Evolutionary conservation across 2,329 filamentous ascomycete genomes (phyloP).

Genomic region (Grosmannia penicillata): DNA sequence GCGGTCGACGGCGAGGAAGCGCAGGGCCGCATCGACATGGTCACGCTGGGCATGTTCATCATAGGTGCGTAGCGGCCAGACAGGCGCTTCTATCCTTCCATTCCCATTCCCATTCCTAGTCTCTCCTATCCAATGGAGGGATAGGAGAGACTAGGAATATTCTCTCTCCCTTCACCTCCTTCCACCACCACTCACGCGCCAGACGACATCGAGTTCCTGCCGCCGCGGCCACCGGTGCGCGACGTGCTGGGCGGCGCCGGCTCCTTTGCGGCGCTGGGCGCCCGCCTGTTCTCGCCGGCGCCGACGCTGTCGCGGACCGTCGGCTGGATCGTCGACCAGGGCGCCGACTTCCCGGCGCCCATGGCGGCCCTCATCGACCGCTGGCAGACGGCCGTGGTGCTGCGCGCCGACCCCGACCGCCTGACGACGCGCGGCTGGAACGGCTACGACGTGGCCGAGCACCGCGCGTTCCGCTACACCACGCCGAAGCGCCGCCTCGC

Average conservation of each 20-base stretch:
- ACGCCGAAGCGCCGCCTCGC: conserved; percentile 77
- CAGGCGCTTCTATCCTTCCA: too few relatives aligned
- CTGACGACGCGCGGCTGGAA: conserved; percentile 89
- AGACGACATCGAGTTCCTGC: conserved; percentile 86
- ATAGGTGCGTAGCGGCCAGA: conserved; percentile 50
- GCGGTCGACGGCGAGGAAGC: too few relatives aligned
- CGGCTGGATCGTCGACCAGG: conserved; percentile 84
- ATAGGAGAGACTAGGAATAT: neutral
- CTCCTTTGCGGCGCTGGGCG: conserved; percentile 73
- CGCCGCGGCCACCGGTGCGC: conserved; percentile 51
- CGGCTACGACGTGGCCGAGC: conserved; percentile 49
- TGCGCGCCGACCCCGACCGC: conserved; percentile 50
- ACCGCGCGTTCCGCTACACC: conserved; percentile 68
- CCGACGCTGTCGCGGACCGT: conserved; percentile 46
- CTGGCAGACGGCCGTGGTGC: conserved; percentile 62
- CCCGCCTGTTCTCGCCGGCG: conserved; percentile 74
- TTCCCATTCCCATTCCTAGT: neutral
- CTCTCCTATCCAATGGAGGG: too few relatives aligned
- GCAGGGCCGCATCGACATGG: too few relatives aligned
- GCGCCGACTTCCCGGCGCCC: conserved; percentile 65
- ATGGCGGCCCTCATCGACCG: conserved; percentile 49
- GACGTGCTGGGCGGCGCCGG: conserved; percentile 82
- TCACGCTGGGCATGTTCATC: conserved; percentile 60
- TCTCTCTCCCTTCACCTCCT: neutral
- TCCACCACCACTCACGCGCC: conserved; percentile 11